A percentile compares a stretch with the other conserved stretches of the same genome.
Evolutionary conservation across 345 rosid species (phyloP).

Genomic region (Pistacia atlantica): DNA sequence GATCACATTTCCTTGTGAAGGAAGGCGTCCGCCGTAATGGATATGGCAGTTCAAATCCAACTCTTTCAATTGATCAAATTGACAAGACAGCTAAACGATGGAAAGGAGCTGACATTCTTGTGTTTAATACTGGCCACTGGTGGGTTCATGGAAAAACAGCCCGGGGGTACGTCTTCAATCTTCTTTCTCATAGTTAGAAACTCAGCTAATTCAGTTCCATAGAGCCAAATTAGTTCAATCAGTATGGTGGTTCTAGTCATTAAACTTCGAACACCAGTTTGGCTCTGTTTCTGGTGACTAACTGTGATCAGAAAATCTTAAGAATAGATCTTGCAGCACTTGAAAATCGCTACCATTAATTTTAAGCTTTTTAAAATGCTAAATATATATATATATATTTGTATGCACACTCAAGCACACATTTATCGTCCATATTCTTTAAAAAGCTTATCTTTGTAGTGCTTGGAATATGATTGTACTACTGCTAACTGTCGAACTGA

Average conservation of each 20-base stretch:
- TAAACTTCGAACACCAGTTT: background rate
- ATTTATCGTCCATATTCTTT: background rate
- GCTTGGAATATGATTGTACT: background rate
- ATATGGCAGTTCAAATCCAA: slow-evolving; percentile 80
- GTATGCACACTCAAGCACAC: background rate
- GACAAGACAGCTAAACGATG: slow-evolving; percentile 72
- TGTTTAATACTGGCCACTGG: slow-evolving; percentile 97
- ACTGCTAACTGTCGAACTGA: background rate
- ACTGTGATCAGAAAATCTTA: background rate
- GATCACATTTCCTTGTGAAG: slow-evolving; percentile 95
- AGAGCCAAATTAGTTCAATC: background rate
- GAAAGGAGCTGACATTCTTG: slow-evolving; percentile 82
- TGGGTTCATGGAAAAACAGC: slow-evolving; percentile 99
- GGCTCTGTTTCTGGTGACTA: background rate
- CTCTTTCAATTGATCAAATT: slow-evolving; percentile 74
- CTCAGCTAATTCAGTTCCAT: background rate
- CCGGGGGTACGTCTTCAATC: slow-evolving; percentile 58
- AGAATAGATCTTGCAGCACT: background rate
- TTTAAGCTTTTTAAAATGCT: background rate
- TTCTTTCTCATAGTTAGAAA: background rate
- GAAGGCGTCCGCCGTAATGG: slow-evolving; percentile 77
- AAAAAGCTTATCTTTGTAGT: background rate
- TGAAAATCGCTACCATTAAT: background rate
- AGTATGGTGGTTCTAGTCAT: background rate
- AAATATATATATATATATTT: background rate